Evolutionary conservation across 2,329 filamentous ascomycete genomes (phyloP), one percentile per base, ranked within the genome.

Genomic region (Pyrenophora tritici-repentis): DNA sequence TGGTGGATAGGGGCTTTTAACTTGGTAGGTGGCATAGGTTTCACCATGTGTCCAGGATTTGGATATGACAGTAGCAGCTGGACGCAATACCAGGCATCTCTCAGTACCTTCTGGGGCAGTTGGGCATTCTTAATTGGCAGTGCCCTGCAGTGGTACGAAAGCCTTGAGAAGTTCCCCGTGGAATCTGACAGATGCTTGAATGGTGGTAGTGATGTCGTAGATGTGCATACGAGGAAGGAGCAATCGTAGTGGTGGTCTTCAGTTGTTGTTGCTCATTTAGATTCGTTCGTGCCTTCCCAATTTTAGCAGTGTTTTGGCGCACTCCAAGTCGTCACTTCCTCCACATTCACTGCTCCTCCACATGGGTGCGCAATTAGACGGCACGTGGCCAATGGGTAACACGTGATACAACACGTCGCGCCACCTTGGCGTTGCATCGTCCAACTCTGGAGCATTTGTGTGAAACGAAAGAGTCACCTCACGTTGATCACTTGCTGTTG

Each of bases 1-100:
- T 88, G 86, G 86, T 84, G 88, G 67, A 81, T 89, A 58, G 86
- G 84, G 0, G 68, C 81, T 7, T 88, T 85, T 84, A 88, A 88
- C 59, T 67, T 86, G 2, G 73, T 88, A 16, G 86, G 86, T 1
- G 81, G 81, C 1, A 61, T 87, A 18, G 85, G 85, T 0, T 88
- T 87, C 63, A 86, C 83, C 4, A 50, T 76, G 24, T 66, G 67
- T 58, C 66, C 72, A 5, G 64, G 62, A 1, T 73, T 73, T 53
- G 72, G 71, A 18, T 72, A 68, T 17, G 62, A 71, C 42, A 43
- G 43, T 5, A 49, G 36, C 5, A 67, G 59, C 33, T 71, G 70
- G 70, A 62, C 63, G 13, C 66, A 71, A 43, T 73, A 71, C 42
- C 69, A 73, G 43, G 59, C 67, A 3, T 56, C 50, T 7, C 51